Base-by-base conservation (phyloP, 306 rosid species). In the Cucumis cinereus region DNA sequence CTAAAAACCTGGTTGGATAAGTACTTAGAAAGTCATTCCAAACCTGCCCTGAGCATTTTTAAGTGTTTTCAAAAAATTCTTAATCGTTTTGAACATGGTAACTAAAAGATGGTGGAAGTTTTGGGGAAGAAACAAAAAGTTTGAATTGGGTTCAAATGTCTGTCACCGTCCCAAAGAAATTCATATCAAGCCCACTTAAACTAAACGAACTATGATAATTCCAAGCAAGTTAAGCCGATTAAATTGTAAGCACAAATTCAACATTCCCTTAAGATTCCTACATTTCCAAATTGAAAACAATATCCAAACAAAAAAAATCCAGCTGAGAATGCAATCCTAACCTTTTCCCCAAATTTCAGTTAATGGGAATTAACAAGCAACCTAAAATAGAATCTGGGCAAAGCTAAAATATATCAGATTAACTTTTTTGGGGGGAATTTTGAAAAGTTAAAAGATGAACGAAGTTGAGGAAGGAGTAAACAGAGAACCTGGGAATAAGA, bases 401-500 rank as follows among this genome's bases (percentile, higher is more conserved):
- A 8, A n/a, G 8, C 30, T 68, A 38, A 62, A 19, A 15, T 4
- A 35, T 16, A 17, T 35, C 30, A 14, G 10, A 43, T 20, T 28
- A 26, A 12, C n/a, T 10, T 23, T 23, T 11, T 12, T 30, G 35
- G 35, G 28, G 50, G 12, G 54, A 23, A 53, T 36, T 74, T 50
- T 3, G 30, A 74, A 20, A 10, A 4, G 22, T 10, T 30, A 5
- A 5, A n/a, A 55, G 53, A 33, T 11, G 50, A 33, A 49, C 16
- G 3, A 54, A 52, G 6, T 54, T 61, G 41, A 28, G 74, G 0
- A 60, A 1, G 64, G 83, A 41, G 74, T 24, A 69, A 47, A 77
- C 38, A 73, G 66, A 79, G 81, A 77, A 93, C 97, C 98, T 94
- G 89, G 94, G 84, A 74, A 79, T 68, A 10, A 83, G 83, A 59